Evolutionary conservation across 2,329 filamentous ascomycete species (phyloP).

Genomic region (Monosporascus sp.): DNA sequence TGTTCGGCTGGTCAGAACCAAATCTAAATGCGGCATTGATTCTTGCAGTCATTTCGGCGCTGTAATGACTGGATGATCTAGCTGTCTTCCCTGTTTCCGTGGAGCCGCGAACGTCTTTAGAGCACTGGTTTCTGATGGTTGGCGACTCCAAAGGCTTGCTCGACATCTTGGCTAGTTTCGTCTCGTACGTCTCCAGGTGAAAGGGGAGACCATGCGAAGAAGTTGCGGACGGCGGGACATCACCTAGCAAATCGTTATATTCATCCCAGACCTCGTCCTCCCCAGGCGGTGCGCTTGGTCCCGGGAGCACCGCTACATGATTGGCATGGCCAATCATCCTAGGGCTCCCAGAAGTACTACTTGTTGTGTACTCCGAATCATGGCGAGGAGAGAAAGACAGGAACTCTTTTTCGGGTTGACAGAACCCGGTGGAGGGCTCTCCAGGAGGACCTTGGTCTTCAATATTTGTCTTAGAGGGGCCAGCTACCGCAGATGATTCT

Average conservation of each 20-base stretch:
- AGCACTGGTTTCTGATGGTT: constrained; percentile 31
- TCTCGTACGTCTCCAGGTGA: constrained; percentile 45
- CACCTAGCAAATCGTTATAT: constrained; percentile 82
- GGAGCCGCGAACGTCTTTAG: constrained; percentile 24
- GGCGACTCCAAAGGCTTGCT: constrained; percentile 41
- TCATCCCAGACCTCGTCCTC: constrained; percentile 94
- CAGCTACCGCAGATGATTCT: constrained; percentile 28
- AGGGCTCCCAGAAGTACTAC: constrained; percentile 61
- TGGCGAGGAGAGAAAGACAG: constrained; percentile 69
- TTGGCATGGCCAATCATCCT: constrained; percentile 53
- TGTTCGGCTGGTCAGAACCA: constrained; percentile 34
- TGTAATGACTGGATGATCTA: constrained; percentile 46
- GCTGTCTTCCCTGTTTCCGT: constrained; percentile 27
- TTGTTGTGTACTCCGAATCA: constrained; percentile 56
- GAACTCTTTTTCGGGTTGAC: constrained; percentile 51
- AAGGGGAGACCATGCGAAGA: constrained; percentile 54
- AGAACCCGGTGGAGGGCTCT: constrained; percentile 25
- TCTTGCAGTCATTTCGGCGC: constrained; percentile 48
- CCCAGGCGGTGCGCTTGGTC: constrained; percentile 53
- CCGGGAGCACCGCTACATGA: constrained; percentile 62
- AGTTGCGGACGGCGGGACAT: constrained; percentile 47
- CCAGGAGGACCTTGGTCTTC: constrained; percentile 23
- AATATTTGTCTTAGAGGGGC: constrained; percentile 24
- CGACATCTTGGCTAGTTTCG: constrained; percentile 29
- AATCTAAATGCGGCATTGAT: constrained; percentile 43